Evolutionary conservation across 352 stramenopile genomes (phyloP), one percentile per base, ranked within the genome.

Genomic region (Thalassiosira exigua): DNA sequence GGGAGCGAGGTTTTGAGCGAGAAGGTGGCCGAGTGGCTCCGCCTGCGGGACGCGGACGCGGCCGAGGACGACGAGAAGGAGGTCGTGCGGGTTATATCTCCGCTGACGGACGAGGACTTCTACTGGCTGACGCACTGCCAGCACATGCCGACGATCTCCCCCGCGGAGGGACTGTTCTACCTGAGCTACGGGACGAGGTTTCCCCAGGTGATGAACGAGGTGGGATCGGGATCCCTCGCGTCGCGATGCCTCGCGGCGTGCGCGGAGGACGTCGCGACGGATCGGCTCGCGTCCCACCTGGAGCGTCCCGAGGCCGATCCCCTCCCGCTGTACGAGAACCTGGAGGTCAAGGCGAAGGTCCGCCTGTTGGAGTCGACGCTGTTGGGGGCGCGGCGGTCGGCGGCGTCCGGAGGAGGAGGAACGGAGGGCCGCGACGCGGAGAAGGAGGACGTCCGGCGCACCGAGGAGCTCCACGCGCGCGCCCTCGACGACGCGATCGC

Each of bases 101-200:
- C 72, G 14, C 36, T 83, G 9, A 66, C 75, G 0, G 75, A 83
- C 39, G 75, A 83, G 72, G 69, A 79, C 27, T 83, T 79, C 32
- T 83, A 79, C 41, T 79, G 67, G 75, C 42, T 83, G 0, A 83
- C 75, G 0, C 75, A 83, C 27, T 46, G 62, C 22, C 75, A 83
- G 44, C 22, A 57, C 42, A 83, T 83, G 75, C 75, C 68, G 1
- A 50, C 33, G 54, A 83, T 83, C 61, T 75, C 67, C 2, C 53
- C 62, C 0, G 36, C 44, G 2, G 75, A 83, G 51, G 67, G 66
- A 36, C 39, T 83, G 17, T 83, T 79, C 32, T 83, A 67, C 32
- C 48, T 75, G 4, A 66, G 68, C 21, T 75, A 57, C 30, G 75
- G 68, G 22, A 44, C 54, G 1, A 36, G 66, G 48, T 83, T 54